Evolutionary conservation across 176 grass and related monocot species (phyloP).

Genomic region (Rhipidocladum racemiflorum): DNA sequence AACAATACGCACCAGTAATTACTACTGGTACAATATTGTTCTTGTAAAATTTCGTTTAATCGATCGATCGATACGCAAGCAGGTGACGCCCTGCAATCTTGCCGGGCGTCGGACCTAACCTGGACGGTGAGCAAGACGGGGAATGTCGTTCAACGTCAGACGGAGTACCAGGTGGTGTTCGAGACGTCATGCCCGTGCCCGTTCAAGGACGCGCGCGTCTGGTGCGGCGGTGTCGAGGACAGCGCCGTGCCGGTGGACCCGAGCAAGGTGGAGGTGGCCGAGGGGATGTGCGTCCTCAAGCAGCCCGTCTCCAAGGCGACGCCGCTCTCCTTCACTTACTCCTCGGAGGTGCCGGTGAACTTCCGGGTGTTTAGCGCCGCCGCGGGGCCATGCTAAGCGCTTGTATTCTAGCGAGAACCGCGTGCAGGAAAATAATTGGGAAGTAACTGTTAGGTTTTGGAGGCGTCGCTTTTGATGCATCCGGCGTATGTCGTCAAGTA

Average conservation of each 20-base stretch:
- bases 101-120: no score
- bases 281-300: conserved; percentile 21
- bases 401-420: no score
- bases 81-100: no score
- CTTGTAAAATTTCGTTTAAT: no score
- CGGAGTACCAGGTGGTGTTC: conserved; percentile 45
- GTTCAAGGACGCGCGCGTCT: conserved; percentile 30
- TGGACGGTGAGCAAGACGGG: neutral
- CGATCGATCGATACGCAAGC: no score
- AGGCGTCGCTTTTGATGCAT: no score
- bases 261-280: conserved; percentile 5
- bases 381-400: neutral
- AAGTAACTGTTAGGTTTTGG: no score
- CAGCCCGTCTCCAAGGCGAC: neutral
- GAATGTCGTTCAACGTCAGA: conserved; percentile 9
- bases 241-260: conserved; percentile 33
- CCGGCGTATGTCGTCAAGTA: no score
- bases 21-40: no score
- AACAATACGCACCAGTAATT: no score
- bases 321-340: conserved; percentile 15
- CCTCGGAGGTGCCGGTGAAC: neutral
- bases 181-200: conserved; percentile 37
- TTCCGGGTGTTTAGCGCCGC: neutral
- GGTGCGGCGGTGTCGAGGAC: conserved; percentile 46
- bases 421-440: no score